phyloP scores from a whole-genome alignment of 257 asterid species.

The Orobanche coerulescens region DNA sequence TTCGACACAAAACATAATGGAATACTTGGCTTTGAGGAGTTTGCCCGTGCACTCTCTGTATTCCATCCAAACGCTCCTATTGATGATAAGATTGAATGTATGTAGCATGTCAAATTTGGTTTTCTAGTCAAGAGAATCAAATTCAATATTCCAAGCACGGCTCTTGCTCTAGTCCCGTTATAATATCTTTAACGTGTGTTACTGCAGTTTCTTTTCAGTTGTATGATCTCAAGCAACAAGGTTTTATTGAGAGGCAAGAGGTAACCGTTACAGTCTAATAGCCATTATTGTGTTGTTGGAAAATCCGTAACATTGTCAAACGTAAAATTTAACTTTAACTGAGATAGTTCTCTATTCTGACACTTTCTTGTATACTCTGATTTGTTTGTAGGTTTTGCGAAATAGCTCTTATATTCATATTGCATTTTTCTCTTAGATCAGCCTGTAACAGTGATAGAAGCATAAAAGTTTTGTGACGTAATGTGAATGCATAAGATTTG shows the following conservation, averaged over 20 bases:
- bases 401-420: too few species aligned
- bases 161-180: background rate
- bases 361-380: too few species aligned
- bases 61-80: constrained; percentile 98
- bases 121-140: constrained; percentile 1
- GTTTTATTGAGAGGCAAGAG: constrained; percentile 99
- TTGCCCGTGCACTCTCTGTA: constrained; percentile 95
- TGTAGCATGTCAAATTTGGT: constrained; percentile 12
- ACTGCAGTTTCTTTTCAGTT: constrained; percentile 94
- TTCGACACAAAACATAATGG: constrained; percentile 97
- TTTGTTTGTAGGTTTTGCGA: too few species aligned
- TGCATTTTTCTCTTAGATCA: too few species aligned
- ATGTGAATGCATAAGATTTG: background rate
- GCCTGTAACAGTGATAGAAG: too few species aligned
- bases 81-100: constrained; percentile 94
- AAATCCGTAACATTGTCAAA: background rate
- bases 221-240: constrained; percentile 99
- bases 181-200: constrained; percentile 10
- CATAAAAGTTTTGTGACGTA: background rate
- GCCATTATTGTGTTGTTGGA: background rate
- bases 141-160: constrained; percentile 14
- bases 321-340: constrained; percentile 6
- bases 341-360: background rate
- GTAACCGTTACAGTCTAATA: constrained; percentile 29
- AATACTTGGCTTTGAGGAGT: constrained; percentile 94